Evolutionary conservation across 2,329 filamentous ascomycete species (phyloP), one percentile per base, ranked within the genome.

Genomic region (Diaporthe velutina): DNA sequence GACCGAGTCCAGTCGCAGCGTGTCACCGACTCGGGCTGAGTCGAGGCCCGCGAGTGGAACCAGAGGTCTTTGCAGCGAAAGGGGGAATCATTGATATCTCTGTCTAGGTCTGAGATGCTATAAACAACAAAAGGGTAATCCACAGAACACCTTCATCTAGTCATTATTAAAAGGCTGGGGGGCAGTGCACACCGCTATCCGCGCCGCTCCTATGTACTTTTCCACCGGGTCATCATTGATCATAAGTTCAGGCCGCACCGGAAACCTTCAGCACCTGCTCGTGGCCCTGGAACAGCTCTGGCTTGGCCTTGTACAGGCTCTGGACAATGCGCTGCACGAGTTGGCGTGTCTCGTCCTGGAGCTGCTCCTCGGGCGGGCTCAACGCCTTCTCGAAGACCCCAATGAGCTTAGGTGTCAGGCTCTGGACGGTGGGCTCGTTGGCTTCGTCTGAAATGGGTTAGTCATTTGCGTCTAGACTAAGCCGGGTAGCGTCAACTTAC

Each of bases 351-450:
- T 93, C 91, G 12, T 90, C 88, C 80, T 93, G 92, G 55, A 97
- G 88, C 86, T 97, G 94, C 75, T 94, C 93, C 83, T 93, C 89
- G 1, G 94, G 93, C 64, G 91, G 89, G 74, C 88, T 86, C 73
- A 96, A 88, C 25, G 96, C 94, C 80, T 93, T 88, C 81, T 94
- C 90, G 78, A 97, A 94, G 75, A 96, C 84, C 17, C 90, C 89
- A 78, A 95, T 85, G 74, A 97, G 87, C 81, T 91, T 88, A 50
- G 91, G 89, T 6, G 94, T 95, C 61, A 95, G 88, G 79, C 90
- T 87, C 83, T 92, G 90, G 61, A 96, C 89, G 2, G 91, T 93
- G 17, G 89, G 86, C 84, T 96, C 93, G 77, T 91, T 89, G 76
- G 89, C 86, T 79, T 93, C 90, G 83, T 95, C 90, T 92, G 77